These are phyloP conservation scores for Skeletonema potamos DNA, from an alignment of 108 stramenopile species.

Conservation along the genomic window DNA sequence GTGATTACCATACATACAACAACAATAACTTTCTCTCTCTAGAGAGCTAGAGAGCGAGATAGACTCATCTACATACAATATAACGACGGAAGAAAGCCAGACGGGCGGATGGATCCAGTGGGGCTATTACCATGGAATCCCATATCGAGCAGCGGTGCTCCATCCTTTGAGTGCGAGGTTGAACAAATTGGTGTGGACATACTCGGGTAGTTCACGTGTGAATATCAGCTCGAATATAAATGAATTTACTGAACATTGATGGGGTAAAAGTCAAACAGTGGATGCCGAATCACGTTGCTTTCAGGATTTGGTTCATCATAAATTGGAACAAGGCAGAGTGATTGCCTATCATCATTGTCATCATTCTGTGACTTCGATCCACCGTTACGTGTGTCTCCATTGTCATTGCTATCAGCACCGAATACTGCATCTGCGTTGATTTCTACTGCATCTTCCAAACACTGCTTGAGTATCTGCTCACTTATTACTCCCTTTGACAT, in stretches of 20 bases:
- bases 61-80: too few relatives aligned
- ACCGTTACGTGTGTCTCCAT: slow-evolving; percentile 4
- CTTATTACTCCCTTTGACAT: slow-evolving; percentile 55
- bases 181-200: too few relatives aligned
- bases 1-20: too few relatives aligned
- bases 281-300: slow-evolving; percentile 54
- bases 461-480: slow-evolving; percentile 44
- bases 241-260: slow-evolving; percentile 21
- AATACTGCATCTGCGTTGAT: slow-evolving; percentile 50
- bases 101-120: too few relatives aligned
- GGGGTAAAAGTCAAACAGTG: slow-evolving; percentile 77
- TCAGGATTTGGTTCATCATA: slow-evolving; percentile 45
- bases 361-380: slow-evolving; percentile 28
- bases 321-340: slow-evolving; percentile 69
- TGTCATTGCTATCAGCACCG: slow-evolving; percentile 38
- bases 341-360: slow-evolving; percentile 39
- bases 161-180: too few relatives aligned
- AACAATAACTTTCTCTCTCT: too few relatives aligned
- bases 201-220: too few relatives aligned
- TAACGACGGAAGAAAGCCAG: too few relatives aligned
- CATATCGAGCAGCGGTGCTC: too few relatives aligned
- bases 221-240: too few relatives aligned
- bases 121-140: too few relatives aligned
- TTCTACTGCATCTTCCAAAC: slow-evolving; percentile 62
- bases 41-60: too few relatives aligned